Conservation (phyloP, 129 eudicot genomes). For the Heracleum sosnowskyi region DNA sequence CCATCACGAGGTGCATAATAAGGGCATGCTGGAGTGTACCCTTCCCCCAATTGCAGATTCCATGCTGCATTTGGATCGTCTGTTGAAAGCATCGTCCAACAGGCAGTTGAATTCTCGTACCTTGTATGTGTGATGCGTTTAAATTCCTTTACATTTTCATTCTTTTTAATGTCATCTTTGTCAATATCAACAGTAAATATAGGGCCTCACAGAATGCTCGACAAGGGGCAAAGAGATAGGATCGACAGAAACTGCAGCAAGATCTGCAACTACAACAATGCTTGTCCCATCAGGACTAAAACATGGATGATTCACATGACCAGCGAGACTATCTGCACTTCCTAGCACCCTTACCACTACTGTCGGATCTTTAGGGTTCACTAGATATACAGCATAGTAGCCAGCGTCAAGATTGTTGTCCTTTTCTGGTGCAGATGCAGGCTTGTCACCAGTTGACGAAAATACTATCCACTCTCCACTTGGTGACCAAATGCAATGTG, state of each 20-base stretch:
- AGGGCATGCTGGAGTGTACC: not conserved
- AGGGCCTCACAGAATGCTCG: constrained; percentile 5
- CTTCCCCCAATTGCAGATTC: not conserved
- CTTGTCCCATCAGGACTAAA: constrained; percentile 2
- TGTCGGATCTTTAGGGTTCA: not conserved
- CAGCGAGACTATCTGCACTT: constrained; percentile 1
- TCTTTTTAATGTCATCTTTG: not conserved
- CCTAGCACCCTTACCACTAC: constrained; percentile 9
- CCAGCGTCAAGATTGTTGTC: too few species aligned
- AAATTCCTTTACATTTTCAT: not conserved
- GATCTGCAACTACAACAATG: constrained; percentile 8
- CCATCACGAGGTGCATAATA: not conserved
- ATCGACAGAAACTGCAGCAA: constrained; percentile 10
- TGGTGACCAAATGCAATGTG: too few species aligned
- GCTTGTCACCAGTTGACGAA: too few species aligned
- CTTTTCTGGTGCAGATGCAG: too few species aligned
- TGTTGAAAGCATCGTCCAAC: constrained; percentile 3
- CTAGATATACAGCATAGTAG: not conserved
- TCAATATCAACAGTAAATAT: not conserved
- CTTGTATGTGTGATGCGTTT: not conserved
- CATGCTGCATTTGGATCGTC: constrained; percentile 9
- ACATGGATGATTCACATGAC: not conserved
- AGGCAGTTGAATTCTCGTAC: not conserved
- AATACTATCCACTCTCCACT: not conserved
- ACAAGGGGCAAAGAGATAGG: constrained; percentile 7